Percentiles rank a stretch among this genome's conserved stretches.
Conservation (phyloP, 1,139 yeast species). For the Citeromyces siamensis region DNA sequence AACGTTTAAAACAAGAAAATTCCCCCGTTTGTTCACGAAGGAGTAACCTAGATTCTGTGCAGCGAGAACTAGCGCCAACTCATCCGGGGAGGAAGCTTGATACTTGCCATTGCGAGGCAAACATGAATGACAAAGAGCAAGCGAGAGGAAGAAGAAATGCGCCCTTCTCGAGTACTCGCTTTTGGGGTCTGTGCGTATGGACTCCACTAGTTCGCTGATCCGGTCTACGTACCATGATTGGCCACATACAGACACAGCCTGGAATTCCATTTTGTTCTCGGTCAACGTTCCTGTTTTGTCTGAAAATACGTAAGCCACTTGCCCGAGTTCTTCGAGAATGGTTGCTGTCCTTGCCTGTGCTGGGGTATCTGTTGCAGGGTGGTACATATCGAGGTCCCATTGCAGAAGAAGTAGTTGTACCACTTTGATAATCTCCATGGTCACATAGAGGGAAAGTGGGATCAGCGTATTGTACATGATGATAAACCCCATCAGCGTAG, state of each 20-base stretch:
- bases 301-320: conserved; percentile 86
- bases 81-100: conserved; percentile 96
- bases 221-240: conserved; percentile 19
- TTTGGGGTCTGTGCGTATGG: conserved; percentile 62
- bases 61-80: conserved; percentile 83
- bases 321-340: conserved; percentile 92
- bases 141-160: conserved; percentile 62
- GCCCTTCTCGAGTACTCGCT: conserved; percentile 62
- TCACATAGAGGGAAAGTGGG: conserved; percentile 88
- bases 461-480: conserved; percentile 96
- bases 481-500: conserved; percentile 89
- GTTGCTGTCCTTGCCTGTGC: conserved; percentile 95
- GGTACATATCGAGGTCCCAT: conserved; percentile 92
- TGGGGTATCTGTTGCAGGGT: conserved; percentile 72
- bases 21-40: conserved; percentile 54
- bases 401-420: conserved; percentile 74
- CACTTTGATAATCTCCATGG: conserved; percentile 90
- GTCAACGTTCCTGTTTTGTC: conserved; percentile 98
- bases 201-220: conserved; percentile 30
- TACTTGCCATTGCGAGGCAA: conserved; percentile 68
- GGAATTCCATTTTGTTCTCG: conserved; percentile 77
- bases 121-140: conserved; percentile 87
- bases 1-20: conserved; percentile 50
- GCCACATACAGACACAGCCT: conserved; percentile 80
- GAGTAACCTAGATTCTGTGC: conserved; percentile 91